Evolutionary conservation across 2,329 filamentous ascomycete species (phyloP), one percentile per base, ranked within the genome.

Genomic region (Orbilia blumenaviensis): DNA sequence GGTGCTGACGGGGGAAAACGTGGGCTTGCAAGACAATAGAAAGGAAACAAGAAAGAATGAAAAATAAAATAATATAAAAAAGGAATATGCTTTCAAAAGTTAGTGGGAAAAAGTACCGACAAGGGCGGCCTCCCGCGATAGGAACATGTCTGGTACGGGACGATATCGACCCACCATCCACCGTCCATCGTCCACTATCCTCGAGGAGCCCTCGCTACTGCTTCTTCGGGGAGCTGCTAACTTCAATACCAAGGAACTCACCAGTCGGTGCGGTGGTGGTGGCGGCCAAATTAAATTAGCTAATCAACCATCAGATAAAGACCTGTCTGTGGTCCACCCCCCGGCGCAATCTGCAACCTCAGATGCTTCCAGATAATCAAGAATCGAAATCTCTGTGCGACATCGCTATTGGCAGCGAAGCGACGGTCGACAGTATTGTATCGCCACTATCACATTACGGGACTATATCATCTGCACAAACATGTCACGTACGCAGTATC

Each of bases 21-120:
- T 74, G 69, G 69, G 69, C 36, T 62, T 61, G 62, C 52, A 38
- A 71, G n/a, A n/a, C n/a, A n/a, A n/a, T n/a, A n/a, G n/a, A n/a
- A n/a, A n/a, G n/a, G n/a, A n/a, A n/a, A n/a, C n/a, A n/a, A n/a
- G n/a, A n/a, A n/a, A n/a, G n/a, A n/a, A n/a, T n/a, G n/a, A n/a
- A n/a, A n/a, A n/a, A n/a, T n/a, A n/a, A n/a, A n/a, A n/a, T n/a
- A n/a, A n/a, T n/a, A n/a, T n/a, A n/a, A n/a, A n/a, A n/a, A n/a
- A n/a, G n/a, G n/a, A n/a, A n/a, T n/a, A n/a, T n/a, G n/a, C n/a
- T n/a, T n/a, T n/a, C n/a, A n/a, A n/a, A n/a, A n/a, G n/a, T n/a
- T n/a, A 73, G 36, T 27, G 18, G n/a, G 23, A 46, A 50, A 56
- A 56, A 32, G 42, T 41, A 25, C 38, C 27, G 21, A 14, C 16